Percentiles rank a stretch among this genome's conserved stretches.
These are phyloP conservation scores for Tephrocybe sp. DNA, from an alignment of 768 basidiomycete species.

Conservation along the genomic window DNA sequence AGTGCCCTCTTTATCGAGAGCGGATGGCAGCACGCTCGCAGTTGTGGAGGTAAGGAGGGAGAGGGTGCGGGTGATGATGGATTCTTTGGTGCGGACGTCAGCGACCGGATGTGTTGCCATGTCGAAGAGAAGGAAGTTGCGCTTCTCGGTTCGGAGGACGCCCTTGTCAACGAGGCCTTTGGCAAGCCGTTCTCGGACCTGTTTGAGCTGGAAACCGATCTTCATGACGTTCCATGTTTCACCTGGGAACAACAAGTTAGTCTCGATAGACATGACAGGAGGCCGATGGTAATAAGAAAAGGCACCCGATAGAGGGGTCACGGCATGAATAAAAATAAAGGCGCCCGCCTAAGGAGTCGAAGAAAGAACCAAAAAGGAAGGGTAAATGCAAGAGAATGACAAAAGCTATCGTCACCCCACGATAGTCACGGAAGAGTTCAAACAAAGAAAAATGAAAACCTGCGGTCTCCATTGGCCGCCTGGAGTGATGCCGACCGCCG, in stretches of 20 bases:
- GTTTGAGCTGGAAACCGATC: constrained; percentile 98
- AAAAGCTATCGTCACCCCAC: too few relatives aligned
- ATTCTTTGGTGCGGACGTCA: constrained; percentile 87
- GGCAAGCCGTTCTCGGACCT: constrained; percentile 95
- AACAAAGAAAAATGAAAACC: too few relatives aligned
- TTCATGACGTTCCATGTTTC: constrained; percentile 99
- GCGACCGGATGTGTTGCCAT: constrained; percentile 99
- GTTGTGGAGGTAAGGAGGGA: constrained; percentile 82
- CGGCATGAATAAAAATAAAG: too few relatives aligned
- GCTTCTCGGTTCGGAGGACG: constrained; percentile 97
- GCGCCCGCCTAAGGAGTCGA: too few relatives aligned
- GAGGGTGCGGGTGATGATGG: constrained; percentile 73
- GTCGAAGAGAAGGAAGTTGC: constrained; percentile 98
- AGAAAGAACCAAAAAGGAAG: neutral
- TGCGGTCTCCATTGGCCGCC: too few relatives aligned
- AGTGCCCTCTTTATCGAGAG: constrained; percentile 74
- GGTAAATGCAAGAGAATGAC: neutral
- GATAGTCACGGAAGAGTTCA: too few relatives aligned
- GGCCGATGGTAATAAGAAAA: neutral
- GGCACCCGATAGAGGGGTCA: neutral
- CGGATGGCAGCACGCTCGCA: constrained; percentile 71
- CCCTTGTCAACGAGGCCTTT: constrained; percentile 99
- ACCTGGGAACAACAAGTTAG: constrained; percentile 46
- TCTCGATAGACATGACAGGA: neutral
- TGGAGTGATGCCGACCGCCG: too few relatives aligned